phyloP scores from a whole-genome alignment of 2,329 filamentous ascomycete genomes.

The Apiospora aurea region DNA sequence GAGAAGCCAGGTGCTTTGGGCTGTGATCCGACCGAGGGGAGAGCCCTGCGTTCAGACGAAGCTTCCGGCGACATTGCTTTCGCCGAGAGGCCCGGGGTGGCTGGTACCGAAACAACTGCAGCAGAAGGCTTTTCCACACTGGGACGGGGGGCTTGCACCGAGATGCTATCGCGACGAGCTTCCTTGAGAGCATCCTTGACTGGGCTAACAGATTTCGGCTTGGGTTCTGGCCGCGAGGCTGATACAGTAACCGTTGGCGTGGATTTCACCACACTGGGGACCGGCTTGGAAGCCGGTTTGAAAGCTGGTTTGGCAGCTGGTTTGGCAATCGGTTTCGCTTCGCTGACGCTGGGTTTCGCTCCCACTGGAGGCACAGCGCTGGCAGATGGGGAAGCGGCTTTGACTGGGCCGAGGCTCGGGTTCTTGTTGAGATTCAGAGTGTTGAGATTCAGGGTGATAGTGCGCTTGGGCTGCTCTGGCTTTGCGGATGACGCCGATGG shows the following conservation, averaged over 20 bases:
- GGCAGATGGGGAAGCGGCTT: conserved; percentile 24
- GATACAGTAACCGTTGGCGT: conserved; percentile 1
- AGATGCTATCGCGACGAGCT: conserved; percentile 38
- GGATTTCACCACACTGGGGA: background rate
- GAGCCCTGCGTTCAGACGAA: conserved; percentile 33
- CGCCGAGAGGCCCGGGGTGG: background rate
- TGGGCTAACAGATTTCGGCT: conserved; percentile 12
- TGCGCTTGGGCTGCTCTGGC: conserved; percentile 41
- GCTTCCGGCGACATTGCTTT: conserved; percentile 18
- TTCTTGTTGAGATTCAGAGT: conserved; percentile 41
- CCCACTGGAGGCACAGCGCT: background rate
- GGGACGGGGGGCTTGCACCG: conserved; percentile 38
- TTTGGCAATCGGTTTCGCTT: conserved; percentile 25
- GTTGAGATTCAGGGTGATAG: conserved; percentile 43
- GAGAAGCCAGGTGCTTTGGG: background rate
- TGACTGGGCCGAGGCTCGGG: conserved; percentile 33
- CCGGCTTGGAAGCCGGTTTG: background rate
- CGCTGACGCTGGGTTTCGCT: background rate
- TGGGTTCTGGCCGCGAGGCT: conserved; percentile 1
- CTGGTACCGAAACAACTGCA: background rate
- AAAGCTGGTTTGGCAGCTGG: conserved; percentile 7
- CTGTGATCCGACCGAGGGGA: conserved; percentile 3
- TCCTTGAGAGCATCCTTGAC: conserved; percentile 32
- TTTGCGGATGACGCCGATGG: conserved; percentile 25
- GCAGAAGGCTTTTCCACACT: conserved; percentile 34